Evolutionary conservation across 2,329 filamentous ascomycete species (phyloP), one percentile per base, ranked within the genome.

Genomic region (Neofusicoccum kwambonambiense): DNA sequence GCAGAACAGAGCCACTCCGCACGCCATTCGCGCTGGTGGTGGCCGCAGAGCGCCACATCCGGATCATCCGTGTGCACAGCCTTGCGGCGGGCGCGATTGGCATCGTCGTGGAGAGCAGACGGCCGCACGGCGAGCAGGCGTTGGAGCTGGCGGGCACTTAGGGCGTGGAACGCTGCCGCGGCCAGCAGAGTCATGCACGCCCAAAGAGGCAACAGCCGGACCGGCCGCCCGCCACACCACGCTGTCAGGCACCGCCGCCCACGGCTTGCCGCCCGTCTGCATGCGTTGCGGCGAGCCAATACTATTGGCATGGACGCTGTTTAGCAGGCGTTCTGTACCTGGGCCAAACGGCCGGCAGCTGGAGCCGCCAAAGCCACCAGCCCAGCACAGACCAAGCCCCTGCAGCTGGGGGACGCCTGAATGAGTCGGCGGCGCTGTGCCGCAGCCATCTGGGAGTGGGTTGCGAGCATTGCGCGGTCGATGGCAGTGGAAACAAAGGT

Each of bases 311-410:
- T 22, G 22, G 22, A 22, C 22, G 22, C 22, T 3, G 22, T 22
- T 22, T 22, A 45, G 54, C 39, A 58, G 54, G 54, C 54, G 39
- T 45, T 41, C 54, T 39, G 54, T 34, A 35, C 15, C 45, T 42
- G 39, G 27, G 45, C n/a, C 31, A 58, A 19, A 45, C 39, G n/a
- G 54, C 45, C 54, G 54, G 54, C 54, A 45, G 34, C 34, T 41
- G n/a, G 35, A 13, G 11, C 12, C n/a, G 11, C 9, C 44, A 12
- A 34, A 58, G 54, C 54, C 54, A 57, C 27, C 39, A 6, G 5
- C 3, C 13, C 4, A 58, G 54, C 54, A 58, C 54, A 35, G 54
- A 45, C 54, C 54, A 45, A 13, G 54, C 54, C 54, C 54, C 54
- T 58, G 54, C 54, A 58, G 41, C 19, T 34, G 5, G 41, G 45